Conservation (phyloP, 306 rosid genomes). For the Quercus engelmannii region DNA sequence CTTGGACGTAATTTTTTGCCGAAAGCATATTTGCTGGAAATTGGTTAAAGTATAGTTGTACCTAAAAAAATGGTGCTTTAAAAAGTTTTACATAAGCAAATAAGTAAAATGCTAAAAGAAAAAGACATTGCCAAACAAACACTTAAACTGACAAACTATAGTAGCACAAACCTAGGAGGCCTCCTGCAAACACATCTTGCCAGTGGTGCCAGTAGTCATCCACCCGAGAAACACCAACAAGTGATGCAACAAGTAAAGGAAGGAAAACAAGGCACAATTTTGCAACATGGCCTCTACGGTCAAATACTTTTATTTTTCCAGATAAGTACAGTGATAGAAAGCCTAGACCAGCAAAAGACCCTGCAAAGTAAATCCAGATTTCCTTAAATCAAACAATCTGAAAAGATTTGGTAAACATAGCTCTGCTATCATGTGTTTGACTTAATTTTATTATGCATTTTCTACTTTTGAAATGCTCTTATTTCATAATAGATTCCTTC, state of each 20-base stretch:
- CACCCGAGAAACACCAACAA: conserved; percentile 78
- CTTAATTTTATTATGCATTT: neutral
- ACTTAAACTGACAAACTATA: conserved; percentile 3
- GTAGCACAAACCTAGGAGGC: conserved; percentile 60
- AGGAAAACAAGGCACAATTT: conserved; percentile 68
- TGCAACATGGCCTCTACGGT: conserved; percentile 66
- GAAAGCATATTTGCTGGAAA: no score
- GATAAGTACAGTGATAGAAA: conserved; percentile 74
- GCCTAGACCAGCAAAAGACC: conserved; percentile 87
- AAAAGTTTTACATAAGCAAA: no score
- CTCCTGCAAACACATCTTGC: conserved; percentile 91
- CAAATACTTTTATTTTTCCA: conserved; percentile 76
- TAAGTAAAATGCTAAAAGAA: no score
- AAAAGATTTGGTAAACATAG: neutral
- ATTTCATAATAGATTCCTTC: neutral
- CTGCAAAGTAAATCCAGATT: conserved; percentile 49
- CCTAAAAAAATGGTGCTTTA: no score
- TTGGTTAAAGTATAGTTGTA: no score
- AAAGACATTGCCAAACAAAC: neutral
- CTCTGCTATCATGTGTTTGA: neutral
- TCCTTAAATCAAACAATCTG: conserved; percentile 7
- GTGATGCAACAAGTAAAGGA: conserved; percentile 79
- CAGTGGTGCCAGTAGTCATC: conserved; percentile 99
- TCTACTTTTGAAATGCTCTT: neutral
- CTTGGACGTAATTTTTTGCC: no score